Percentiles rank a stretch among this genome's conserved stretches.
Evolutionary conservation across 441 rosid genomes (phyloP).

Genomic region (Hura crepitans): DNA sequence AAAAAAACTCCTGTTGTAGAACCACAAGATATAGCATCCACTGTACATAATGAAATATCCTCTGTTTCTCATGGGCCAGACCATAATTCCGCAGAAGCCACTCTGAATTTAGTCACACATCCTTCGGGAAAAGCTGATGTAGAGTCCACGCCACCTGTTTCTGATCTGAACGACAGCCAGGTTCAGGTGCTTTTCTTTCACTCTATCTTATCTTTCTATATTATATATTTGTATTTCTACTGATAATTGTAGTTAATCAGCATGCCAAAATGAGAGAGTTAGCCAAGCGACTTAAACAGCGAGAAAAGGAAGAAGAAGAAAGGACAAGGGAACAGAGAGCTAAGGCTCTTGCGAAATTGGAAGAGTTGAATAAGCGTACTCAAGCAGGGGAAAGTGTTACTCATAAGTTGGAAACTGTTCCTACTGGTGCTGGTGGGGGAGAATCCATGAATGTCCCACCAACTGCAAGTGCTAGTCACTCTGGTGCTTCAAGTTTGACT

Average conservation of each 20-base stretch:
- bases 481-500: conserved; percentile 24
- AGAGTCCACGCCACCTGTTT: conserved; percentile 34
- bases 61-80: conserved; percentile 36
- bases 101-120: conserved; percentile 32
- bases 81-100: conserved; percentile 26
- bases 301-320: conserved; percentile 83
- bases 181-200: conserved; percentile 38
- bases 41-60: conserved; percentile 39
- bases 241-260: conserved; percentile 37
- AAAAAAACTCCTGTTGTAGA: conserved; percentile 42
- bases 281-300: conserved; percentile 63
- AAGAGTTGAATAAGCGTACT: conserved; percentile 75
- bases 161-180: conserved; percentile 53
- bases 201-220: conserved; percentile 18
- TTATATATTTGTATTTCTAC: conserved; percentile 23
- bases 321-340: conserved; percentile 76
- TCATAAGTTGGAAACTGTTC: conserved; percentile 38
- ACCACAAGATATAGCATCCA: conserved; percentile 25
- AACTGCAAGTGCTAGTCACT: conserved; percentile 22
- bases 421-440: conserved; percentile 33
- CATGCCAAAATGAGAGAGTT: conserved; percentile 67
- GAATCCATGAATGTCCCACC: conserved; percentile 31
- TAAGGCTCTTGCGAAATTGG: conserved; percentile 74
- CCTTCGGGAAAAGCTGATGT: conserved; percentile 37
- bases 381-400: conserved; percentile 42